Conservation (phyloP, 2,329 filamentous ascomycete genomes). For the Myotisia sp. region DNA sequence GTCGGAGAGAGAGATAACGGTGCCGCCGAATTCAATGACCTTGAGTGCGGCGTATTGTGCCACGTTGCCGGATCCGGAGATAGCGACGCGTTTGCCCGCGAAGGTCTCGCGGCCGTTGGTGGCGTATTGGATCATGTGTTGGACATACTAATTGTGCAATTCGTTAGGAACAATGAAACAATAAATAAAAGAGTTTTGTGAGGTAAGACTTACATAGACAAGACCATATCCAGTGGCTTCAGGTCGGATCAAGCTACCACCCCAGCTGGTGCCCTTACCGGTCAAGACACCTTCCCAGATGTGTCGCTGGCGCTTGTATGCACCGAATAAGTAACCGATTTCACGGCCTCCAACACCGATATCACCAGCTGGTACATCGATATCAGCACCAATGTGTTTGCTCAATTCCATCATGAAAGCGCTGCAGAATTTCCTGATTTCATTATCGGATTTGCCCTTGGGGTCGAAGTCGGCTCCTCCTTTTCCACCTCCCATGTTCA, state of each 20-base stretch:
- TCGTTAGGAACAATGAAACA: constrained; percentile 4
- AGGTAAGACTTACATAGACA: constrained; percentile 52
- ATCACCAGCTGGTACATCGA: constrained; percentile 90
- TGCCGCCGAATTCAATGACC: constrained; percentile 87
- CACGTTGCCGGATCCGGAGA: constrained; percentile 95
- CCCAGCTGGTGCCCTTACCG: constrained; percentile 87
- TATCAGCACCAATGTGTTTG: constrained; percentile 92
- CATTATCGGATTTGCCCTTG: constrained; percentile 93
- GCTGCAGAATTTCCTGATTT: constrained; percentile 94
- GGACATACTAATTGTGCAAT: constrained; percentile 53
- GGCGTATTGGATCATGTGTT: constrained; percentile 87
- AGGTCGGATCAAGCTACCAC: constrained; percentile 82
- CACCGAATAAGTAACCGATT: constrained; percentile 88
- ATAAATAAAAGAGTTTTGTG: constrained; percentile 8
- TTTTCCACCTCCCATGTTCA: constrained; percentile 94
- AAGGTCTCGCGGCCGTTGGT: constrained; percentile 65
- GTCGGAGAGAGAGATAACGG: constrained; percentile 85
- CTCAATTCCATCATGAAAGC: constrained; percentile 91
- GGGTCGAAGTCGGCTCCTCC: constrained; percentile 97
- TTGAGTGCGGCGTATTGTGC: constrained; percentile 96
- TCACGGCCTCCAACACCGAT: constrained; percentile 88
- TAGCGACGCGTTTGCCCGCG: constrained; percentile 80
- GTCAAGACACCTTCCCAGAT: constrained; percentile 92
- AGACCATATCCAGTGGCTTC: constrained; percentile 96
- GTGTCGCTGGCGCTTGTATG: constrained; percentile 79